Conservation (phyloP, 192 early-diverging fungal genomes). For the Podila horticola region DNA sequence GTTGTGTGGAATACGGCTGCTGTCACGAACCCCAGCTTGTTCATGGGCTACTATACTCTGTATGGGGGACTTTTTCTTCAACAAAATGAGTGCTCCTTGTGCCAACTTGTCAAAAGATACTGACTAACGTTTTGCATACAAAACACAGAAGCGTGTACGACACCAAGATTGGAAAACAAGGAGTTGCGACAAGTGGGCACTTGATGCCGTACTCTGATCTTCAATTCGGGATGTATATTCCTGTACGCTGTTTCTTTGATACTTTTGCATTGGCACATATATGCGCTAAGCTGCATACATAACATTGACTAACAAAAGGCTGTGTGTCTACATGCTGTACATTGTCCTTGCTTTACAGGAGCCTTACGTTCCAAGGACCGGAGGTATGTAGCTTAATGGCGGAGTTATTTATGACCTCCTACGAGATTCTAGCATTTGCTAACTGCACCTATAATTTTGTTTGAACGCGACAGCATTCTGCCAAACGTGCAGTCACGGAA, state of each 20-base stretch:
- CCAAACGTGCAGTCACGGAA: constrained; percentile 2
- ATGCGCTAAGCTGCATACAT: not conserved
- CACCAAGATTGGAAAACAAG: constrained; percentile 31
- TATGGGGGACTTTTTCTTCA: constrained; percentile 6
- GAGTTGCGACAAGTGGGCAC: constrained; percentile 34
- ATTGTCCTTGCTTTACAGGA: constrained; percentile 8
- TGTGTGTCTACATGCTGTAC: not conserved
- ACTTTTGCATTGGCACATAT: not conserved
- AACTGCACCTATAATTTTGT: not conserved
- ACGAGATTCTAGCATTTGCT: not conserved
- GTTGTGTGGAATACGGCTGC: constrained; percentile 24
- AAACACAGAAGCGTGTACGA: constrained; percentile 32
- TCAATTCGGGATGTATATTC: constrained; percentile 40
- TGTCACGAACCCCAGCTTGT: not conserved
- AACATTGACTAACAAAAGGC: not conserved
- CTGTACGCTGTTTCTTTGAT: constrained; percentile 4
- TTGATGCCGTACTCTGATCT: constrained; percentile 41
- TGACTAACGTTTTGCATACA: not conserved
- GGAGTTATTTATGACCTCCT: not conserved
- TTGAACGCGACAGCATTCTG: not conserved
- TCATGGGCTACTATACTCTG: constrained; percentile 44
- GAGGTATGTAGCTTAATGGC: constrained; percentile 9
- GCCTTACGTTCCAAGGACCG: constrained; percentile 32
- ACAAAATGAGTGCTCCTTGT: not conserved
- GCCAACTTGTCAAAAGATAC: not conserved